These are phyloP conservation scores for Noccaea caerulescens DNA, from an alignment of 345 rosid genomes.

Conservation along the genomic window DNA sequence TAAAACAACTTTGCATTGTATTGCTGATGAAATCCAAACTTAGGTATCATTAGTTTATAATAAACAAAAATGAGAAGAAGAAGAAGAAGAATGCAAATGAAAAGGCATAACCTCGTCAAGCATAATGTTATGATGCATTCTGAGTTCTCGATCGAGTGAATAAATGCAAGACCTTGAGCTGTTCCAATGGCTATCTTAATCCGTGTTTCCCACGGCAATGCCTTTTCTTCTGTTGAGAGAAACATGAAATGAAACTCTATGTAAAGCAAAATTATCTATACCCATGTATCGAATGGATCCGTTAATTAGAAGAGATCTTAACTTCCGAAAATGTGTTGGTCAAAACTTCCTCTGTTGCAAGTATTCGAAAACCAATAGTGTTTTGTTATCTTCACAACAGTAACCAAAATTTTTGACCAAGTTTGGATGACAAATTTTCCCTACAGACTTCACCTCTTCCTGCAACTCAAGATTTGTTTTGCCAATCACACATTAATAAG, in stretches of 20 bases:
- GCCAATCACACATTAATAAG: background rate
- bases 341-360: slow-evolving; percentile 4
- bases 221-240: slow-evolving; percentile 17
- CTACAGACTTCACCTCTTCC: slow-evolving; percentile 10
- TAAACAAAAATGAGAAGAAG: background rate
- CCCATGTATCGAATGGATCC: background rate
- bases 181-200: slow-evolving; percentile 26
- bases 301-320: slow-evolving; percentile 1
- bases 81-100: background rate
- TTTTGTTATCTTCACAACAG: slow-evolving; percentile 5
- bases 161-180: slow-evolving; percentile 25
- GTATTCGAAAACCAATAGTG: slow-evolving; percentile 25
- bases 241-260: slow-evolving; percentile 1
- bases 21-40: slow-evolving; percentile 30
- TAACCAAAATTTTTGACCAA: slow-evolving; percentile 27
- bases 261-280: background rate
- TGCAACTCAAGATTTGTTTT: background rate
- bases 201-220: slow-evolving; percentile 28
- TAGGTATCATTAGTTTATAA: background rate
- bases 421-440: slow-evolving; percentile 2
- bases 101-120: slow-evolving; percentile 28
- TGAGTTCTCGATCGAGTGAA: slow-evolving; percentile 17
- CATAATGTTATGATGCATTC: slow-evolving; percentile 25
- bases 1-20: slow-evolving; percentile 28
- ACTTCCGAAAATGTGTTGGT: slow-evolving; percentile 17